Evolutionary conservation across 2,329 filamentous ascomycete species (phyloP).

Genomic region (Penicillium expansum): DNA sequence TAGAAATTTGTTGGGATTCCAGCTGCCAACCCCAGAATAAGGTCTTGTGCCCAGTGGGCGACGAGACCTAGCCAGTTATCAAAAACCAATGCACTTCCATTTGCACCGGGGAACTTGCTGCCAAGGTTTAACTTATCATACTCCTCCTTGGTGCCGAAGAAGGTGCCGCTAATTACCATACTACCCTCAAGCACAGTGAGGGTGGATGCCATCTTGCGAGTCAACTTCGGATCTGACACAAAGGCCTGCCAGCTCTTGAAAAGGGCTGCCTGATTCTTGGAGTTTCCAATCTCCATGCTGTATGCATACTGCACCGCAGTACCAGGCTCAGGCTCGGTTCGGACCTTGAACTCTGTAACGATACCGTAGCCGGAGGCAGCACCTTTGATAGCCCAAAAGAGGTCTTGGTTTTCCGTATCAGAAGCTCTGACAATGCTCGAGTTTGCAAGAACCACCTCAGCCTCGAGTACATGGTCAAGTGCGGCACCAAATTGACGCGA

Average conservation of each 20-base stretch:
- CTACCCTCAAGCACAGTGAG: not conserved
- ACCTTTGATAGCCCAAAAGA: conserved; percentile 39
- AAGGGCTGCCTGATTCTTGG: not conserved
- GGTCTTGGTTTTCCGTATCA: conserved; percentile 28
- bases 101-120: not conserved
- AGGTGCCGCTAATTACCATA: not conserved
- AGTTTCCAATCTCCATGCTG: conserved; percentile 49
- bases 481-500: conserved; percentile 51
- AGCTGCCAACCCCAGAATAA: not conserved
- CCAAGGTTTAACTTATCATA: not conserved
- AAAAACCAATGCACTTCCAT: conserved; percentile 40
- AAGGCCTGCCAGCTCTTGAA: not conserved
- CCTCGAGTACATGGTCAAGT: conserved; percentile 50
- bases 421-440: conserved; percentile 34
- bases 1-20: not conserved
- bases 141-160: conserved; percentile 1
- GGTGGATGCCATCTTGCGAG: not conserved
- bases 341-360: conserved; percentile 40
- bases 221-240: not conserved
- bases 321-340: conserved; percentile 33
- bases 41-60: not conserved
- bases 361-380: conserved; percentile 39
- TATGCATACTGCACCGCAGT: conserved; percentile 59
- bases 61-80: not conserved
- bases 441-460: conserved; percentile 49